Conservation (phyloP, 805 yeast genomes). For the Starmerella sp. region DNA sequence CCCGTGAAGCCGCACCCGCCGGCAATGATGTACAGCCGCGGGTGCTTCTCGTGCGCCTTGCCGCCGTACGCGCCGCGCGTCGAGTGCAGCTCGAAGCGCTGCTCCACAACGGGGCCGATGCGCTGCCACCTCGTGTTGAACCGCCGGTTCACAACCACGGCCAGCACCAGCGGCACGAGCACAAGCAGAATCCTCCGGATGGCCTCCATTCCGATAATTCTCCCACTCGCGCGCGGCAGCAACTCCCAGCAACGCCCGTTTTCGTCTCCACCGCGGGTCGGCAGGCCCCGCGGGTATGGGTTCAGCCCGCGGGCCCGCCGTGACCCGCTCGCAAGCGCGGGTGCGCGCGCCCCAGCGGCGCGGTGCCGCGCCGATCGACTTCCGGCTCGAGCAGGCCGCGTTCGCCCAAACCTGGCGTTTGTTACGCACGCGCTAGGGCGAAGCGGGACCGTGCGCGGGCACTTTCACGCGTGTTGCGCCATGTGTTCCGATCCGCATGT, state of each 20-base stretch:
- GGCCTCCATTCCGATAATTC: neutral
- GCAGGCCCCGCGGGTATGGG: neutral
- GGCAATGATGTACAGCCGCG: constrained; percentile 22
- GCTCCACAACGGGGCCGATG: constrained; percentile 11
- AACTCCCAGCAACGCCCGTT: neutral
- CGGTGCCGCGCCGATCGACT: too few relatives aligned
- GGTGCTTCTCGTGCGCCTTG: constrained; percentile 1
- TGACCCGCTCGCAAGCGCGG: too few relatives aligned
- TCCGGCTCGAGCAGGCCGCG: too few relatives aligned
- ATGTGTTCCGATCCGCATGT: too few relatives aligned
- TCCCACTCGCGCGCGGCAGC: neutral
- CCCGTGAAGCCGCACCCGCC: constrained; percentile 28
- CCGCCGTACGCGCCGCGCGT: constrained; percentile 16
- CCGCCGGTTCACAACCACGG: constrained; percentile 5
- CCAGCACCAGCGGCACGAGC: neutral
- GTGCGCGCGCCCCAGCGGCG: too few relatives aligned
- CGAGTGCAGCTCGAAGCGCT: constrained; percentile 10
- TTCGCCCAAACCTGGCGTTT: too few relatives aligned
- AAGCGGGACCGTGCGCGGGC: too few relatives aligned
- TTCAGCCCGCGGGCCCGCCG: neutral
- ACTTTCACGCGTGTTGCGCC: too few relatives aligned
- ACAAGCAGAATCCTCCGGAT: neutral
- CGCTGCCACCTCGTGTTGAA: constrained; percentile 3
- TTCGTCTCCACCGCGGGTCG: neutral
- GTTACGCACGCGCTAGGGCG: too few relatives aligned